A percentile compares a stretch with the other conserved stretches of the same genome.
These are phyloP conservation scores for Fistulifera solaris DNA, from an alignment of 108 stramenopile species.

Conservation along the genomic window DNA sequence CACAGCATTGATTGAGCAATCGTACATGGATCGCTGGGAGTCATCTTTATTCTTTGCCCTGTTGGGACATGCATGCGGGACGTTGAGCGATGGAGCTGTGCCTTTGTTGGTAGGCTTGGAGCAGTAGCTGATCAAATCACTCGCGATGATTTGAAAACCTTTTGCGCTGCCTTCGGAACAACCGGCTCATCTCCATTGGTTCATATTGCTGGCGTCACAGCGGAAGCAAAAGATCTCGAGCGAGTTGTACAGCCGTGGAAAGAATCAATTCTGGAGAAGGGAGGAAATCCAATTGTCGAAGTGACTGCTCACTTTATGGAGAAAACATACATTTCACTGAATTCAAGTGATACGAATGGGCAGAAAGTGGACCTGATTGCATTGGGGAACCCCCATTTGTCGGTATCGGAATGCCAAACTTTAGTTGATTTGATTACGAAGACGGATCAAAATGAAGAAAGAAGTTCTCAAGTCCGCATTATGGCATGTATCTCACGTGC, in stretches of 20 bases:
- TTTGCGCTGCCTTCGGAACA: constrained; percentile 81
- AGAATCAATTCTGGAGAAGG: background rate
- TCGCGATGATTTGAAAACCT: constrained; percentile 65
- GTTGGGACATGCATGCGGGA: constrained; percentile 66
- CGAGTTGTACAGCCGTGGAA: background rate
- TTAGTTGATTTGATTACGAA: constrained; percentile 30
- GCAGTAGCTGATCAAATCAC: constrained; percentile 20
- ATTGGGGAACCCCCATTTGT: constrained; percentile 76
- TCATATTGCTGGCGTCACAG: constrained; percentile 73
- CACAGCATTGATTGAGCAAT: constrained; percentile 15
- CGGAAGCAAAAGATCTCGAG: constrained; percentile 40
- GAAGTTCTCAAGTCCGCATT: constrained; percentile 34
- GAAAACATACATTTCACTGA: constrained; percentile 22
- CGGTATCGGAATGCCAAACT: constrained; percentile 42
- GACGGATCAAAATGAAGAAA: constrained; percentile 14
- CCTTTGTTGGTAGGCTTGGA: constrained; percentile 71
- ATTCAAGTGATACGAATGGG: constrained; percentile 15
- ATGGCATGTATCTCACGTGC: constrained; percentile 51
- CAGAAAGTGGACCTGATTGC: constrained; percentile 50
- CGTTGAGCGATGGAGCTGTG: constrained; percentile 57
- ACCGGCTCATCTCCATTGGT: constrained; percentile 67
- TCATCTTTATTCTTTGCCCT: constrained; percentile 49
- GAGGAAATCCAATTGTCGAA: constrained; percentile 7
- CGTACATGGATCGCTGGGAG: constrained; percentile 8
- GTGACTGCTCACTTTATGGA: constrained; percentile 13